Percentiles rank a stretch among this genome's conserved stretches.
phyloP scores from a whole-genome alignment of 2,329 filamentous ascomycete species.

The Colletotrichum sp. region DNA sequence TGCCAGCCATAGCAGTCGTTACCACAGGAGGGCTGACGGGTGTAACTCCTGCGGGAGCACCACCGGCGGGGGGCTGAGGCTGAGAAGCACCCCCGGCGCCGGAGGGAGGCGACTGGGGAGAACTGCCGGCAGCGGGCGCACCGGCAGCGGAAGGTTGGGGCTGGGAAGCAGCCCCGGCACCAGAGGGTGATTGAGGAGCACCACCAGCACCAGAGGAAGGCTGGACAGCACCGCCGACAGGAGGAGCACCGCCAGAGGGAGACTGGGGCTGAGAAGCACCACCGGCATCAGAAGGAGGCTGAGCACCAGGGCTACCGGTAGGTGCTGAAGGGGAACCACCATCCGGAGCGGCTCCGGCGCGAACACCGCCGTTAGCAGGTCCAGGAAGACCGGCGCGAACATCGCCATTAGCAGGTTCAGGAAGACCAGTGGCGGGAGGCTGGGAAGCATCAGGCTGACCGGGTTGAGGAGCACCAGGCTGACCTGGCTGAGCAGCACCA shows the following conservation, averaged over 20 bases:
- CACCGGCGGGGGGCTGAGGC: not conserved
- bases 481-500: not conserved
- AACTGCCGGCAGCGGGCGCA: not conserved
- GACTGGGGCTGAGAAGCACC: not conserved
- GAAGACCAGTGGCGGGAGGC: not conserved
- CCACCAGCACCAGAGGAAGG: not conserved
- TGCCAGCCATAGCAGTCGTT: constrained; percentile 9
- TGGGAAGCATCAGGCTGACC: not conserved
- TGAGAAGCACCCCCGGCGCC: not conserved
- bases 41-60: not conserved
- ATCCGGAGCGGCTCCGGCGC: not conserved
- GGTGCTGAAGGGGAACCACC: not conserved
- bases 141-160: fast-evolving
- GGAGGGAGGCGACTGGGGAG: not conserved
- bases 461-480: not conserved
- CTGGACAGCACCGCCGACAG: not conserved
- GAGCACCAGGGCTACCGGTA: not conserved
- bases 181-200: not conserved
- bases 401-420: too few species aligned
- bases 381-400: too few species aligned
- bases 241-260: not conserved
- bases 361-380: too few species aligned
- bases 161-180: not conserved
- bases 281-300: not conserved
- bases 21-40: not conserved